phyloP scores from a whole-genome alignment of 2,329 filamentous ascomycete genomes.

The Xylaria polymorpha region DNA sequence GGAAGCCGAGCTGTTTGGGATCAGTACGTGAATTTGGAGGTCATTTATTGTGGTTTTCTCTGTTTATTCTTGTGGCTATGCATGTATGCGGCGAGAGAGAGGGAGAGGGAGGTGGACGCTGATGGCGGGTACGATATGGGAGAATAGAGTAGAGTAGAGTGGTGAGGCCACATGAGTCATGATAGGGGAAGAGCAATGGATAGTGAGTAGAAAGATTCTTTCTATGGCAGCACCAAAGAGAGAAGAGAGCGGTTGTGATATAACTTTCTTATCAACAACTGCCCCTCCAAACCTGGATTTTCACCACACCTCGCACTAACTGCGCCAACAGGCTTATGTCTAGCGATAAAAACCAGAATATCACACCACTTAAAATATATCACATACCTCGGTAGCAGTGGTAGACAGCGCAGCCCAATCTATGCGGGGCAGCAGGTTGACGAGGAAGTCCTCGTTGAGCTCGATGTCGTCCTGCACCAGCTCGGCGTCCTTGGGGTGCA shows the following conservation, averaged over 20 bases:
- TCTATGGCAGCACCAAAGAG: not conserved
- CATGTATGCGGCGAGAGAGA: not conserved
- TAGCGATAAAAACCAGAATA: not conserved
- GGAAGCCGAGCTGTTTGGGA: constrained; percentile 76
- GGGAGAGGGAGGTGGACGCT: not conserved
- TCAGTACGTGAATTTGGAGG: not conserved
- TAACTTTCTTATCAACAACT: not conserved
- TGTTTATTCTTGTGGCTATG: not conserved
- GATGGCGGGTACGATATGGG: not conserved
- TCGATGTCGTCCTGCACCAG: constrained; percentile 87
- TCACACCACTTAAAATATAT: not conserved
- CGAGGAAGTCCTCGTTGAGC: constrained; percentile 81
- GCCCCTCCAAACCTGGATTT: not conserved
- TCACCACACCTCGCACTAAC: not conserved
- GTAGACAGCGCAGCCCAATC: constrained; percentile 86
- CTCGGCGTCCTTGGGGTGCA: constrained; percentile 93
- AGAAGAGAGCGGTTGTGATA: not conserved
- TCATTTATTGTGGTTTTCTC: not conserved
- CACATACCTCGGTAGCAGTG: constrained; percentile 79
- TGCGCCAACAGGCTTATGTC: not conserved
- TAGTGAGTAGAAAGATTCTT: not conserved
- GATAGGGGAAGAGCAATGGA: not conserved
- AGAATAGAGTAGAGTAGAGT: not conserved
- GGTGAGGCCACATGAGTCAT: no score
- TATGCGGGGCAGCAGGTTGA: constrained; percentile 85